Evolutionary conservation across 2,329 filamentous ascomycete species (phyloP), one percentile per base, ranked within the genome.

Genomic region (Stagonosporopsis vannaccii): DNA sequence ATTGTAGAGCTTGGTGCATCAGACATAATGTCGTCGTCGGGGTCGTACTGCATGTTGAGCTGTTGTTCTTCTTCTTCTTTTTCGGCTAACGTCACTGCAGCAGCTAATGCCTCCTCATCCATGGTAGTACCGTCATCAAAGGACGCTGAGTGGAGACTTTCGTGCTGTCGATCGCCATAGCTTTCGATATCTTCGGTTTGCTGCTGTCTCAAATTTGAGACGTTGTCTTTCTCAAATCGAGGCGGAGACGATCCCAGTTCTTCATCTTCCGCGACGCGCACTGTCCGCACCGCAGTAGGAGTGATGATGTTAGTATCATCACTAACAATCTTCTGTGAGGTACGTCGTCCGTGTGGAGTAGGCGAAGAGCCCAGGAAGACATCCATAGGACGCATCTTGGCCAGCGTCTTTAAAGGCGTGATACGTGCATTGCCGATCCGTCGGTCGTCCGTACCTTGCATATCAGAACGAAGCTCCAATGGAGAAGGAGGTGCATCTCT

Each of bases 241-340:
- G 67, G 77, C 37, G 78, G 73, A 17, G 78, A 76, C 9, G 73
- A 75, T 4, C 72, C 65, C 9, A 72, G 59, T 3, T 77, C 71
- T 1, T 71, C 66, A 19, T 69, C 60, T 7, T 63, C 44, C 28
- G 45, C 44, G 13, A 66, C 37, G 11, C 61, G 63, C 4, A 69
- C 58, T 8, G 59, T 65, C 7, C 70, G 68, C 15, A 68, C 58
- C 43, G 68, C 64, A 22, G 65, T 70, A 8, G 72, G 73, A 2
- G 72, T 74, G 12, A 61, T 60, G 7, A 72, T 40, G 33, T 56
- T 66, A 4, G 63, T 69, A n/a, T 63, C 61, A n/a, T 72, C 70
- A 20, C 65, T 67, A 9, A 63, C 52, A 17, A 69, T 59, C 6
- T 70, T 62, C 20, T 66, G 67, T 23, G 53, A 69, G 17, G 61